phyloP scores from a whole-genome alignment of 23 red algal species.

The Gracilaria gracilis region DNA sequence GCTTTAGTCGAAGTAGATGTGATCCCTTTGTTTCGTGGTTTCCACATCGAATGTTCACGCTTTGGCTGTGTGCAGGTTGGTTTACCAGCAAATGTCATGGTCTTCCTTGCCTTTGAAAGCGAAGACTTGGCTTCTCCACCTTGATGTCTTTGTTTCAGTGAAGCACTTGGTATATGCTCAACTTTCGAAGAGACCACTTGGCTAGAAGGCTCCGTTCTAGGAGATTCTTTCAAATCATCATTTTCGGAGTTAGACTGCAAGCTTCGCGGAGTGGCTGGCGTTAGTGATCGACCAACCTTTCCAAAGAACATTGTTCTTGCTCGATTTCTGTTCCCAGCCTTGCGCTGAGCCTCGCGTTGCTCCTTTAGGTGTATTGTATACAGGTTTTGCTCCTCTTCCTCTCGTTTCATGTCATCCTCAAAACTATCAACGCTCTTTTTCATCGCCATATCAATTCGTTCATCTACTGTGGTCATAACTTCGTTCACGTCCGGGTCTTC shows the following conservation, averaged over 20 bases:
- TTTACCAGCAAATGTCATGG: not conserved
- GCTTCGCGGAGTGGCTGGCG: conserved; percentile 1
- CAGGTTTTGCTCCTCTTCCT: conserved; percentile 62
- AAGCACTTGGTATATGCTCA: not conserved
- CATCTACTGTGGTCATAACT: conserved; percentile 17
- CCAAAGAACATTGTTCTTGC: conserved; percentile 45
- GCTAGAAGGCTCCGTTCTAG: not conserved
- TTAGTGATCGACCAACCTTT: conserved; percentile 18
- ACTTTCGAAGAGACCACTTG: not conserved
- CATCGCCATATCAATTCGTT: conserved; percentile 10
- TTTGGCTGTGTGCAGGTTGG: not conserved
- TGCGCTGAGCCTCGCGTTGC: conserved; percentile 41
- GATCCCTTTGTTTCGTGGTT: not conserved
- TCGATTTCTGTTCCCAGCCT: conserved; percentile 21
- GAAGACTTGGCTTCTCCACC: not conserved
- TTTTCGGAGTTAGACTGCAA: not conserved
- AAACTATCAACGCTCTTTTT: conserved; percentile 38
- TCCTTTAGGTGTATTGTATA: conserved; percentile 38
- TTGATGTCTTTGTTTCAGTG: not conserved
- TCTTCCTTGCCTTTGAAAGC: not conserved
- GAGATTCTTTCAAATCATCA: not conserved
- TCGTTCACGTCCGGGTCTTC: conserved; percentile 59
- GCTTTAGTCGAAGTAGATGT: not conserved
- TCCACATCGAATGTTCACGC: conserved; percentile 1
- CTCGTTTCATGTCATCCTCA: conserved; percentile 60